Base-by-base conservation (phyloP, 768 basidiomycete genomes). In the Tulasnella sp. region DNA sequence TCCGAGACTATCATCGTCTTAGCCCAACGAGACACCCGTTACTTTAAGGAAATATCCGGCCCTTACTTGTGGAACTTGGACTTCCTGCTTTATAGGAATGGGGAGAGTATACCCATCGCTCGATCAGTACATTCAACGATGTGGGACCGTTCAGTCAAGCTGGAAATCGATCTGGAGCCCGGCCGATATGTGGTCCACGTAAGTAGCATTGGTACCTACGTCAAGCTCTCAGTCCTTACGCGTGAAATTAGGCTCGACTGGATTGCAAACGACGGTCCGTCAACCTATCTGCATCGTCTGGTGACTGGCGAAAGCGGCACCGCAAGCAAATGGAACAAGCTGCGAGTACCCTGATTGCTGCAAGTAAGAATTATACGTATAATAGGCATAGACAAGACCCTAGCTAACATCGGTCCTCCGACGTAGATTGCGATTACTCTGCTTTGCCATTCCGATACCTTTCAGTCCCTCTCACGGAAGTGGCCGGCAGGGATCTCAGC, bases 11-110 rank as follows among this genome's bases (percentile, higher is more conserved):
- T 86, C 29, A 81, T 87, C 62, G 85, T 86, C 35, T 81, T 87
- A 34, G 84, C 85, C 17, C 85, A 86, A 74, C 75, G 84, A 22
- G 86, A 87, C 71, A 75, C 78, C 7, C 80, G 86, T 6, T 87
- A 84, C 76, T 87, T 83, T 77, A 77, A 78, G 22, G 85, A 85
- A 59, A 79, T 87, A 62, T 76, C 83, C 0, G 83, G 83, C 7
- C 80, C 77, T 35, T 81, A 82, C 16, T 75, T 75, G 35, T 86
- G 85, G 85, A 81, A 80, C 17, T 79, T 86, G 71, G 85, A 87
- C 69, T 86, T 86, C 73, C 78, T 80, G 6, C 78, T 87, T 1
- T 84, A 84, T 76, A 84, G 83, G 73, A 80, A 82, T 52, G 41
- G 17, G 6, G 59, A 39, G 16, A 37, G 35, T 3, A 26, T 39